These are phyloP conservation scores for Penicillium parvum DNA, from an alignment of 495 filamentous ascomycete species.

Conservation along the genomic window DNA sequence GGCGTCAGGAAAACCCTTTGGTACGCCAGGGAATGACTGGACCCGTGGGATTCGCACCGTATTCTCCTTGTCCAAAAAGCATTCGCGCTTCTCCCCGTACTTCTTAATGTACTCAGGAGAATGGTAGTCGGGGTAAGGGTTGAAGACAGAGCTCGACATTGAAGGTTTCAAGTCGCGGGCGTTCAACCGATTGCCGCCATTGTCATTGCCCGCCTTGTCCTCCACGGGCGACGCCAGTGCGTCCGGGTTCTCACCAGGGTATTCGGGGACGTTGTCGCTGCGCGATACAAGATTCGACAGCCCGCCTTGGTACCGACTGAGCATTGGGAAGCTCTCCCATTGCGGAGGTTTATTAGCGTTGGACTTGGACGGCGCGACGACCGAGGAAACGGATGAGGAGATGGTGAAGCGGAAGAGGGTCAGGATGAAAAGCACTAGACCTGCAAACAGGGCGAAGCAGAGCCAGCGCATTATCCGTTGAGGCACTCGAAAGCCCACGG, in stretches of 20 bases:
- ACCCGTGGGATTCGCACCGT: constrained; percentile 61
- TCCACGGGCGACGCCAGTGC: constrained; percentile 19
- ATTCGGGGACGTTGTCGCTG: constrained; percentile 65
- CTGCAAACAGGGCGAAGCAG: constrained; percentile 61
- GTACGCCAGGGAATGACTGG: constrained; percentile 67
- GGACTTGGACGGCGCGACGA: constrained; percentile 51
- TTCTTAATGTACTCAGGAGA: constrained; percentile 54
- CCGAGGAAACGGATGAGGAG: constrained; percentile 55
- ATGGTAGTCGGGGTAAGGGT: constrained; percentile 64
- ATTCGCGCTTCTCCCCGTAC: constrained; percentile 64
- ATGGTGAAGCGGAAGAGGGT: constrained; percentile 64
- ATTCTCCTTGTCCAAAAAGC: constrained; percentile 65
- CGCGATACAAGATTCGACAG: constrained; percentile 61
- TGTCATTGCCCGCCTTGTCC: constrained; percentile 2
- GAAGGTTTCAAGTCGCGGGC: constrained; percentile 20
- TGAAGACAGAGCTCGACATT: constrained; percentile 55
- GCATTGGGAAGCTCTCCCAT: constrained; percentile 80
- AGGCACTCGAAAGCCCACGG: constrained; percentile 47
- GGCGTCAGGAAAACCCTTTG: constrained; percentile 75
- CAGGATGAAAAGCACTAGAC: constrained; percentile 67
- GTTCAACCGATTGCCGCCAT: constrained; percentile 23
- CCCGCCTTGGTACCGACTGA: constrained; percentile 82
- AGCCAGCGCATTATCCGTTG: constrained; percentile 66
- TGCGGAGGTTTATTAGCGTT: constrained; percentile 55
- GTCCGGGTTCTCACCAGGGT: constrained; percentile 51